These are phyloP conservation scores for Falciphora oryzae DNA, from an alignment of 2,329 filamentous ascomycete species.

Conservation along the genomic window DNA sequence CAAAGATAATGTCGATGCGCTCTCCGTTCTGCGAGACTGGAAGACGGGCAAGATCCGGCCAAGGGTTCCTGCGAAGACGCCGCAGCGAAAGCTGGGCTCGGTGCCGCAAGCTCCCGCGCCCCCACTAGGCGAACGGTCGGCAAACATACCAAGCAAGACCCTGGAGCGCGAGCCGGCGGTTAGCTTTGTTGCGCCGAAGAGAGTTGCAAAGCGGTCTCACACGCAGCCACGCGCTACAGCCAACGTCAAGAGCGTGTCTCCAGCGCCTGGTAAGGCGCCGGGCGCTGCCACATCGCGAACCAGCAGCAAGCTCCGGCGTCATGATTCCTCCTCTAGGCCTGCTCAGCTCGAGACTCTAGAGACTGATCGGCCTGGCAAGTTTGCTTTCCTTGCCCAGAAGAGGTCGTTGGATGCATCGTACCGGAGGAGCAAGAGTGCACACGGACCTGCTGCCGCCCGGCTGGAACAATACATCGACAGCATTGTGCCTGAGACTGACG, in stretches of 20 bases:
- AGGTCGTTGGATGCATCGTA: slow-evolving; percentile 50
- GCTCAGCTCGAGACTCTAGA: slow-evolving; percentile 51
- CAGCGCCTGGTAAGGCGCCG: neutral
- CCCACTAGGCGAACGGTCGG: neutral
- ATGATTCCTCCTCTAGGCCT: slow-evolving; percentile 29
- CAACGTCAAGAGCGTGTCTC: neutral
- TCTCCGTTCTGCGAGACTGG: slow-evolving; percentile 49
- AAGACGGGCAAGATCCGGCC: slow-evolving; percentile 45
- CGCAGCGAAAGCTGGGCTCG: slow-evolving; percentile 2
- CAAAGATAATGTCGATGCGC: slow-evolving; percentile 54
- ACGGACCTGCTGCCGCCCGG: slow-evolving; percentile 23
- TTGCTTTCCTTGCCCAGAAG: slow-evolving; percentile 46
- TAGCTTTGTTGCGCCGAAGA: slow-evolving; percentile 2
- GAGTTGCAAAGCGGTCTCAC: neutral
- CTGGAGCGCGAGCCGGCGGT: neutral
- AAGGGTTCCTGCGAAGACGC: slow-evolving; percentile 11
- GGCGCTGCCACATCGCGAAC: neutral
- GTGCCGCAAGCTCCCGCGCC: neutral
- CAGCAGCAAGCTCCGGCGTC: neutral
- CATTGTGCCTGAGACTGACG: neutral
- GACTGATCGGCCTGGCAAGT: slow-evolving; percentile 20
- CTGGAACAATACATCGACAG: slow-evolving; percentile 27
- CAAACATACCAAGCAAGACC: neutral
- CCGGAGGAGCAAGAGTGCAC: slow-evolving; percentile 28
- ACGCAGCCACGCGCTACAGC: neutral